These are phyloP conservation scores for Trebouxiophyceae sp. DNA, from an alignment of 163 green algal genomes.

Conservation along the genomic window DNA sequence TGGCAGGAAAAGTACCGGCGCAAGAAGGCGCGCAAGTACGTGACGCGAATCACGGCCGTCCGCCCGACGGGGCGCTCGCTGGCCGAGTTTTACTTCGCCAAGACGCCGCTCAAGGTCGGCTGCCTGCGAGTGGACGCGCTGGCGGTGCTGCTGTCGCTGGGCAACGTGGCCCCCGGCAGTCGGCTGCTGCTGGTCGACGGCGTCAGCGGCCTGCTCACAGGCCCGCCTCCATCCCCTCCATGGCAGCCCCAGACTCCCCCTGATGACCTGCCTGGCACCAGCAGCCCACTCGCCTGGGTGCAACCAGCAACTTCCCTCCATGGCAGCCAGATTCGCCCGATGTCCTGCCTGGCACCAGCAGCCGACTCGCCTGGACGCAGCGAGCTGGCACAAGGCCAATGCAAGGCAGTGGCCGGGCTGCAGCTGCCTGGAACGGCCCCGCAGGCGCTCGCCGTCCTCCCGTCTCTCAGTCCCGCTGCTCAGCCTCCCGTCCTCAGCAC, in stretches of 20 bases:
- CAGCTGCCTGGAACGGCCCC: too few species aligned
- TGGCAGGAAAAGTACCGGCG: slow-evolving; percentile 79
- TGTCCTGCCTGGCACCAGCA: too few species aligned
- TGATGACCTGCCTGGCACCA: too few species aligned
- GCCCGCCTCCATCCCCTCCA: slow-evolving; percentile 3
- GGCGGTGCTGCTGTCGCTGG: slow-evolving; percentile 62
- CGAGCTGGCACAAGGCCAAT: too few species aligned
- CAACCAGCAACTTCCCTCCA: too few species aligned
- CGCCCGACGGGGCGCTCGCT: slow-evolving; percentile 41
- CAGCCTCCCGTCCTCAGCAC: too few species aligned
- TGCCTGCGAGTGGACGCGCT: slow-evolving; percentile 67
- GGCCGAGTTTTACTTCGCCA: slow-evolving; percentile 16
- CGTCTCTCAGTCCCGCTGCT: too few species aligned
- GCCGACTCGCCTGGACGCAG: too few species aligned
- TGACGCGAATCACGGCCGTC: slow-evolving; percentile 35
- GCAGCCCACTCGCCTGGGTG: too few species aligned
- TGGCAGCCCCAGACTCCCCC: neutral
- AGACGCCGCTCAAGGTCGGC: slow-evolving; percentile 23
- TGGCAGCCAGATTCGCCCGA: too few species aligned
- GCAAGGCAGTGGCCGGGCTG: too few species aligned
- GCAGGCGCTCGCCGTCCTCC: too few species aligned
- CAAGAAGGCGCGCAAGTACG: slow-evolving; percentile 81
- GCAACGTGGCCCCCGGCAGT: slow-evolving; percentile 59
- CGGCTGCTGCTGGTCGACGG: slow-evolving; percentile 58
- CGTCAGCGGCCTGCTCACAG: slow-evolving; percentile 63